phyloP scores from a whole-genome alignment of 2,329 filamentous ascomycete genomes.

The Apiospora hydei region DNA sequence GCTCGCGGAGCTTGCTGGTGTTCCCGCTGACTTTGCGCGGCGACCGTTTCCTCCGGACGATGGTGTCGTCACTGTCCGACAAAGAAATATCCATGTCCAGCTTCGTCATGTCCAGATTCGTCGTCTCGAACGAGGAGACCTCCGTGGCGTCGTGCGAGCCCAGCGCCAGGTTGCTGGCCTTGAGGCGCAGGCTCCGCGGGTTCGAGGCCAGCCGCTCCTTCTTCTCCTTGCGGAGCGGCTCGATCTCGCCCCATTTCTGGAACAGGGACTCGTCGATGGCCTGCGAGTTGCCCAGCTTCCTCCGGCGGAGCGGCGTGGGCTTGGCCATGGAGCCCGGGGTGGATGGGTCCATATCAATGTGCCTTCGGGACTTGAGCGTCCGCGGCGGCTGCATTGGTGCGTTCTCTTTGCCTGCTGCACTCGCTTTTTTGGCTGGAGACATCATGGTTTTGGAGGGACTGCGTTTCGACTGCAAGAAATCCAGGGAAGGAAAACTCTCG shows the following conservation, averaged over 20 bases:
- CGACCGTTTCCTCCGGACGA: constrained; percentile 15
- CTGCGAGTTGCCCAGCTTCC: constrained; percentile 40
- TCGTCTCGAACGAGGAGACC: neutral
- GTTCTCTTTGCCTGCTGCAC: constrained; percentile 17
- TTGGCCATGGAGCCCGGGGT: constrained; percentile 27
- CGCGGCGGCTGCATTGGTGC: constrained; percentile 20
- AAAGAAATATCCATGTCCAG: constrained; percentile 2
- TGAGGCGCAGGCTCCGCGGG: constrained; percentile 26
- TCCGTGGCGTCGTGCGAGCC: constrained; percentile 5
- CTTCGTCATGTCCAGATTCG: neutral
- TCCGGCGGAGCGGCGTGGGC: constrained; percentile 38
- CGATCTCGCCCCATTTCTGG: constrained; percentile 35
- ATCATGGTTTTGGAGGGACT: constrained; percentile 19
- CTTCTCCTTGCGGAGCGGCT: constrained; percentile 23
- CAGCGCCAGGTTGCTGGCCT: constrained; percentile 27
- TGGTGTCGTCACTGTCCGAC: constrained; percentile 16
- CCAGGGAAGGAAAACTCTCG: constrained; percentile 16
- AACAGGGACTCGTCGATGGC: constrained; percentile 37
- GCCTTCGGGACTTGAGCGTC: constrained; percentile 3
- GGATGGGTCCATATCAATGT: constrained; percentile 10
- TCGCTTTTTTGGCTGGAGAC: neutral
- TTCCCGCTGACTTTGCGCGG: constrained; percentile 25
- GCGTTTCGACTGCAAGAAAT: neutral
- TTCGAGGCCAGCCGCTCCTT: constrained; percentile 23
- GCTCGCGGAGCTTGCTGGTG: constrained; percentile 22